Evolutionary conservation across 108 stramenopile species (phyloP), one percentile per base, ranked within the genome.

Genomic region (Pseudonitzschia delicatissima): DNA sequence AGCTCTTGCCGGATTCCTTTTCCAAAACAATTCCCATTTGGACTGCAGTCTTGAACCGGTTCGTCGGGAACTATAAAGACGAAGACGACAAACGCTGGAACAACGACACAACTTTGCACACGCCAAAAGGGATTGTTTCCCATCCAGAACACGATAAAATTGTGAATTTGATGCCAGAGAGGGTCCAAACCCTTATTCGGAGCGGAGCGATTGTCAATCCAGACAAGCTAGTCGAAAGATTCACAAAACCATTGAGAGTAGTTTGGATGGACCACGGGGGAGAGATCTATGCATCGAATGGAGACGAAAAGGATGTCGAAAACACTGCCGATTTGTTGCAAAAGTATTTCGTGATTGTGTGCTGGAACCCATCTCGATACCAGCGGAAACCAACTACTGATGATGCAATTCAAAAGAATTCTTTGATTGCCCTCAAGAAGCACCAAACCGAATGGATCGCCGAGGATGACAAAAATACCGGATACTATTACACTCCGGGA

Each of bases 11-110:
- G 0, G 91, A 92, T 66, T 87, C 85, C 64, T 77, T 92, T 45
- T 77, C 84, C 0, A 61, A 80, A 47, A 89, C 91, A 3, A 82
- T 92, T 35, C 91, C 91, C 9, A 88, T 92, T 60, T 89, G 91
- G 91, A 78, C 82, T 9, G 67, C 67, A 51, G 84, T 79, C 9
- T 44, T 92, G 66, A 92, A 92, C 77, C 77, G 81, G 26, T 65
- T 86, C 25, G 81, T 69, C 15, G 39, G 51, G 37, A 50, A 45
- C 48, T 88, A 78, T 62, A 34, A 33, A n/a, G 75, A 77, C 39
- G n/a, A 69, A 18, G 49, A 18, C 5, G 35, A 2, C 2, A 40
- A 35, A n/a, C 5, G 45, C 18, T 40, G 60, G 18, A 58, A 35
- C 27, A 81, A 84, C 83, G 84, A 86, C 51, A 68, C 65, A 2